Evolutionary conservation across 73 alveolate species (phyloP), one percentile per base, ranked within the genome.

Genomic region (Paramecium sonneborni): DNA sequence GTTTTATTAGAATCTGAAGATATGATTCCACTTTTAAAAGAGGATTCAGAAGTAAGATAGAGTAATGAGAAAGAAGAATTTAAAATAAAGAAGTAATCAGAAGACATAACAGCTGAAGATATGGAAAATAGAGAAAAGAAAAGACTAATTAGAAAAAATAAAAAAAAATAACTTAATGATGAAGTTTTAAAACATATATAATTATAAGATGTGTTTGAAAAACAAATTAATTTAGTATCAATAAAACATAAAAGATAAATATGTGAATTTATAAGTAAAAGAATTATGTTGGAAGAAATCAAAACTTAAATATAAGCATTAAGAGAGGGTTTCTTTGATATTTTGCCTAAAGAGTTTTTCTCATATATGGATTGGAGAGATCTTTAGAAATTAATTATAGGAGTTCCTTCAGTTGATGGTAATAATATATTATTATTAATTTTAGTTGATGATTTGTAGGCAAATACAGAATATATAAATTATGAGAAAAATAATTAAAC

Each of bases 341-440:
- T 79, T 24, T 79, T 79, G n/a, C 76, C 76, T 1, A 79, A 79
- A 79, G 90, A 79, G 30, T 79, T 0, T 24, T 79, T 79, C 28
- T 38, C 37, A 12, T 43, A 79, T 34, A 43, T 79, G 41, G 90
- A 79, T 46, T 79, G 90, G 90, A 79, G 74, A 39, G 90, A 79
- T 44, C 43, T 79, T 20, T 79, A 79, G 14, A 79, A 79, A 79
- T 23, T 79, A 44, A 79, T 79, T 0, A 79, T 79, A 23, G 90
- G 90, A 43, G 90, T 79, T 24, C 90, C 90, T 11, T 39, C 74
- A 14, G 90, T 79, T 41, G 90, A 79, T 44, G 90, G 90, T 79
- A 68, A 43, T 52, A n/a, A 4, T n/a, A 23, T 38, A 4, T 43
- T 79, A 14, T 30, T 43, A 14, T 4, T 44, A 1, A 43, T 23